phyloP scores from a whole-genome alignment of 345 rosid genomes.

The Triadica sebifera region DNA sequence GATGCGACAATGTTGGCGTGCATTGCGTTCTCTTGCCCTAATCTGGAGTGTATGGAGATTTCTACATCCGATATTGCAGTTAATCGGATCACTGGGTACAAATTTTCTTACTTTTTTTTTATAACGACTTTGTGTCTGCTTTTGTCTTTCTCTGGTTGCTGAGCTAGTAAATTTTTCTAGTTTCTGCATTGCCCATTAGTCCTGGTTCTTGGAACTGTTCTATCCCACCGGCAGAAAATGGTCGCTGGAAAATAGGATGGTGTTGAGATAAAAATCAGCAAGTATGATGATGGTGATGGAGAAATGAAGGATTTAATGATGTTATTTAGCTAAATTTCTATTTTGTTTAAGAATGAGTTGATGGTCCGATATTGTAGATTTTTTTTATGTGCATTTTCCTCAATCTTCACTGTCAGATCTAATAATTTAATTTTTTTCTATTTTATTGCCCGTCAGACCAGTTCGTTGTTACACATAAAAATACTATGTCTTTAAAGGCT shows the following conservation, averaged over 20 bases:
- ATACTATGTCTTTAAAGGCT: neutral
- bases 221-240: neutral
- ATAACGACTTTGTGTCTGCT: neutral
- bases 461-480: neutral
- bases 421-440: too few relatives aligned
- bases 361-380: neutral
- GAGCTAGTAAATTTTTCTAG: neutral
- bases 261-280: neutral
- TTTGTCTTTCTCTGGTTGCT: neutral
- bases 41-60: slow-evolving; percentile 80
- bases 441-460: neutral
- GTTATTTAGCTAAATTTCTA: neutral
- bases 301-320: neutral
- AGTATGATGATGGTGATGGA: neutral
- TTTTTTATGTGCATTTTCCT: neutral
- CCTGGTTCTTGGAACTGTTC: neutral
- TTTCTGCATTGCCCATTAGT: neutral
- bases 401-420: neutral
- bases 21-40: slow-evolving; percentile 93
- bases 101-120: neutral
- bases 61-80: slow-evolving; percentile 49
- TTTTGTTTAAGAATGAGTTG: neutral
- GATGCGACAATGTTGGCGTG: slow-evolving; percentile 92
- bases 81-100: slow-evolving; percentile 89
- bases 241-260: neutral